phyloP scores from a whole-genome alignment of 345 rosid genomes.

The Gynandropsis gynandra region DNA sequence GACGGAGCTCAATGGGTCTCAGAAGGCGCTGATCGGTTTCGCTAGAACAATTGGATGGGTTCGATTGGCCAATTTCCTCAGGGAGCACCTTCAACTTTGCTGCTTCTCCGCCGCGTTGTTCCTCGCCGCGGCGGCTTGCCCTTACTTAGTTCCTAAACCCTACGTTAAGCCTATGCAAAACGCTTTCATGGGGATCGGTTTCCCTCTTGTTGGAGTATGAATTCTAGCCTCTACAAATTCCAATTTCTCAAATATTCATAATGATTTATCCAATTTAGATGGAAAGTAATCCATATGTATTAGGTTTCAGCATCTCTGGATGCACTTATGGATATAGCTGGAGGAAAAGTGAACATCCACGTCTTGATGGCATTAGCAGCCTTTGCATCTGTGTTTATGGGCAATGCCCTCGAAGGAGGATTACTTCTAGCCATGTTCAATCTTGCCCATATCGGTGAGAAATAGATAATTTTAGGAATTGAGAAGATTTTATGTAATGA shows the following conservation, averaged over 20 bases:
- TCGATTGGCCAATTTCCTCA: conserved; percentile 61
- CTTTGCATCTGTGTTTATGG: conserved; percentile 94
- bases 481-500: background rate
- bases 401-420: conserved; percentile 92
- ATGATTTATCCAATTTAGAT: background rate
- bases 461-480: conserved; percentile 9
- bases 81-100: conserved; percentile 81
- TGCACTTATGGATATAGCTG: conserved; percentile 80
- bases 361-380: conserved; percentile 95
- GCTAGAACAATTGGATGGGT: conserved; percentile 70
- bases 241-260: background rate
- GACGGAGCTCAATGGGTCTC: conserved; percentile 40
- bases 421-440: conserved; percentile 94
- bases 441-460: conserved; percentile 86
- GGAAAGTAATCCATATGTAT: background rate
- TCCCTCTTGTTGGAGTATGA: conserved; percentile 89
- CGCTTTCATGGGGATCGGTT: conserved; percentile 54
- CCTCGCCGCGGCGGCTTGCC: conserved; percentile 71
- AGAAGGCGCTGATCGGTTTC: conserved; percentile 44
- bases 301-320: conserved; percentile 90
- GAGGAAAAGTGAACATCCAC: conserved; percentile 91
- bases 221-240: background rate
- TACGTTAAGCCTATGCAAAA: conserved; percentile 56
- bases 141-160: conserved; percentile 56
- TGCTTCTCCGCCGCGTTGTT: conserved; percentile 72